These are phyloP conservation scores for Yarrowia hollandica DNA, from an alignment of 805 yeast genomes.

Conservation along the genomic window DNA sequence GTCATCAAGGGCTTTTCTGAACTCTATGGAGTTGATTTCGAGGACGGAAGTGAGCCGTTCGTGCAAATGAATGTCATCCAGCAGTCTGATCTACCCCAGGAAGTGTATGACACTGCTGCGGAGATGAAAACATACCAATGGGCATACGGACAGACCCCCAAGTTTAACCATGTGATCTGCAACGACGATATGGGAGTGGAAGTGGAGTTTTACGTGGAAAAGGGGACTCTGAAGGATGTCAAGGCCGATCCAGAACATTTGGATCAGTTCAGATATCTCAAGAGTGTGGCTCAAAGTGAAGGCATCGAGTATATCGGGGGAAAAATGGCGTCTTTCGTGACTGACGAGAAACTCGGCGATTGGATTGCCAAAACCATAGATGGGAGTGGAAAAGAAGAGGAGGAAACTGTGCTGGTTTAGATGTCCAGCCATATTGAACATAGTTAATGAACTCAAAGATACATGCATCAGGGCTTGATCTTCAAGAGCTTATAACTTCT, in stretches of 20 bases:
- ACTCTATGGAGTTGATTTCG: slow-evolving; percentile 36
- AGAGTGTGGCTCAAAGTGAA: slow-evolving; percentile 4
- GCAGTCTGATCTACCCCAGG: slow-evolving; percentile 1
- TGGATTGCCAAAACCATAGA: slow-evolving; percentile 18
- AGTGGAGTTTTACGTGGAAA: slow-evolving; percentile 51
- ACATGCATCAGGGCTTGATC: too few relatives aligned
- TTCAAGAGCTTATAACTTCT: too few relatives aligned
- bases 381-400: slow-evolving; percentile 16
- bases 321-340: not conserved
- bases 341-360: slow-evolving; percentile 11
- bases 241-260: not conserved
- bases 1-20: slow-evolving; percentile 47
- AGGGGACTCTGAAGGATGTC: slow-evolving; percentile 44
- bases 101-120: slow-evolving; percentile 37
- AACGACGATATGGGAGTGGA: slow-evolving; percentile 42
- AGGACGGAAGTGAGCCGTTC: not conserved
- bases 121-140: slow-evolving; percentile 65
- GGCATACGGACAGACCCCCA: slow-evolving; percentile 76
- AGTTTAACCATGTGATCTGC: slow-evolving; percentile 55
- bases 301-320: slow-evolving; percentile 10
- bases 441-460: too few relatives aligned
- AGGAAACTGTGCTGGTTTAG: not conserved
- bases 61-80: not conserved
- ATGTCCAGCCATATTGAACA: too few relatives aligned
- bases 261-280: slow-evolving; percentile 12